Evolutionary conservation across 2,329 filamentous ascomycete genomes (phyloP).

Genomic region (Ascochyta rabiei): DNA sequence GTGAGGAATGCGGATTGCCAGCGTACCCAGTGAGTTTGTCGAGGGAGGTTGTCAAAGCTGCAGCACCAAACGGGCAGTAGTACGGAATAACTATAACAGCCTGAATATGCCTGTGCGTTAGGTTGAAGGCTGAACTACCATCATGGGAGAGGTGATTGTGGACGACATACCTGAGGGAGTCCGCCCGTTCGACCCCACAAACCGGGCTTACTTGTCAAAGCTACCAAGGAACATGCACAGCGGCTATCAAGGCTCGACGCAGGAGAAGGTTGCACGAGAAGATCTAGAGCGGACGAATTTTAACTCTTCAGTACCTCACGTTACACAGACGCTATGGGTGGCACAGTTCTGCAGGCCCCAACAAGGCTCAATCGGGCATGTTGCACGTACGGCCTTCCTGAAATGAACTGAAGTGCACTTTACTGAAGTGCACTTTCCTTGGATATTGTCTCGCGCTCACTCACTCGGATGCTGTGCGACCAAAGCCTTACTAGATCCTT

Average conservation of each 20-base stretch:
- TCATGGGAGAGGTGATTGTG: not conserved
- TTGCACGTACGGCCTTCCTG: not conserved
- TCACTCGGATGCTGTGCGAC: not conserved
- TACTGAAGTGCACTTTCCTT: too few relatives aligned
- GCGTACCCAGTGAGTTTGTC: not conserved
- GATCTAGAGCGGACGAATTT: not conserved
- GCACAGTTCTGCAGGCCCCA: not conserved
- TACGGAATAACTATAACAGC: conserved; percentile 1
- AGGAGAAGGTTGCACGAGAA: not conserved
- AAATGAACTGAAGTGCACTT: not conserved
- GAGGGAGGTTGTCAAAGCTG: conserved; percentile 32
- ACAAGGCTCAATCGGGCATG: not conserved
- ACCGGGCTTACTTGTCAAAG: not conserved
- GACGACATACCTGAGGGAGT: not conserved
- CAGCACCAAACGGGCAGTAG: conserved; percentile 25
- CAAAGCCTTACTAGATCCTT: not conserved
- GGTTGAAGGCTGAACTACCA: too few relatives aligned
- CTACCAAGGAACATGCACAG: not conserved
- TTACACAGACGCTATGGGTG: not conserved
- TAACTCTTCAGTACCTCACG: not conserved
- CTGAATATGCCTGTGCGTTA: not conserved
- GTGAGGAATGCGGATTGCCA: not conserved
- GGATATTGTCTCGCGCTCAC: not conserved
- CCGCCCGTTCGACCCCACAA: not conserved
- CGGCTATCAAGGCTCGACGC: not conserved